Evolutionary conservation across 1,284 basidiomycete genomes (phyloP).

Genomic region (Meira miltonrushii): DNA sequence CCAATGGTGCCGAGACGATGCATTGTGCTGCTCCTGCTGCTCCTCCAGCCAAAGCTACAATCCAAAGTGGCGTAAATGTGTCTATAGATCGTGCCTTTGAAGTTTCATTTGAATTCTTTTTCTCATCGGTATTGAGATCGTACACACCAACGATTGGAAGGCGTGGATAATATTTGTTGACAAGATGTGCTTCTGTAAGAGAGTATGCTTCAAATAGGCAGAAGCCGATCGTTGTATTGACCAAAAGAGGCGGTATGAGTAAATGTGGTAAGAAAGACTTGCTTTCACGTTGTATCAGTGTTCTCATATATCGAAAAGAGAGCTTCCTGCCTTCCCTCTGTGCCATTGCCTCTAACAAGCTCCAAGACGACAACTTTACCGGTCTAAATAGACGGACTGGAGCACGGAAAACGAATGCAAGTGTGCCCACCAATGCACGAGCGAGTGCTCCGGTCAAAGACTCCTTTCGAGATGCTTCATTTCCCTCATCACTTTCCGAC

Average conservation of each 20-base stretch:
- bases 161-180: slow-evolving; percentile 12
- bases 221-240: slow-evolving; percentile 53
- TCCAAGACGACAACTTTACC: slow-evolving; percentile 50
- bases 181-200: slow-evolving; percentile 31
- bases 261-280: slow-evolving; percentile 27
- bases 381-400: slow-evolving; percentile 53
- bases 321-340: slow-evolving; percentile 50
- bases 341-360: slow-evolving; percentile 52
- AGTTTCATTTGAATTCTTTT: neutral
- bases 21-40: slow-evolving; percentile 54
- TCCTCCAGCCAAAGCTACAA: slow-evolving; percentile 46
- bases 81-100: neutral
- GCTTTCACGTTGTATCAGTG: slow-evolving; percentile 45
- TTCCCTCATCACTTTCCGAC: neutral
- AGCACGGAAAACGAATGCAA: slow-evolving; percentile 54
- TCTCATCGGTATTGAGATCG: too few species aligned
- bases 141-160: too few species aligned
- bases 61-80: slow-evolving; percentile 34
- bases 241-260: slow-evolving; percentile 49
- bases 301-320: slow-evolving; percentile 47
- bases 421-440: slow-evolving; percentile 47
- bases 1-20: slow-evolving; percentile 53
- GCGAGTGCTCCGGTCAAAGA: slow-evolving; percentile 41
- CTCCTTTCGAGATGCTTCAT: slow-evolving; percentile 20
- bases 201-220: slow-evolving; percentile 52